Base-by-base conservation (phyloP, 495 filamentous ascomycete genomes). In the Glutinoglossum americanum region DNA sequence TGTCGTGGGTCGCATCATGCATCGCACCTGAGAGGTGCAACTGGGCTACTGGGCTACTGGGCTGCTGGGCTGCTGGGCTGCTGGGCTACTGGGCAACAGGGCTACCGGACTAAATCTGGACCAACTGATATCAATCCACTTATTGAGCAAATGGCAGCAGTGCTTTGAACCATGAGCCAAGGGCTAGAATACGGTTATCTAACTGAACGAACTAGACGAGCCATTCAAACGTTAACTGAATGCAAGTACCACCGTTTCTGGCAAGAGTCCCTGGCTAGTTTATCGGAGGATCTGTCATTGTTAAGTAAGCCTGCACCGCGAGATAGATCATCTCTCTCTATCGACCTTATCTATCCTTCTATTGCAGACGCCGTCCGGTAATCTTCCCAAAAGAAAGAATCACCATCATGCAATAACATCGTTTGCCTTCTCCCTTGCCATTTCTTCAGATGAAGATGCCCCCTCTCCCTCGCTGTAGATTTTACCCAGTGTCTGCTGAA, bases 401-500 rank as follows among this genome's bases (percentile, higher is more conserved):
- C 23, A 30, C 17, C 49, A 53, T 27, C 49, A 15, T 8, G 26
- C 26, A 28, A 51, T 51, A 51, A 9, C 21, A 51, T 26, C 26
- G 47, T 6, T 28, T 19, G 7, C 47, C 21, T 51, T 13, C 47
- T 51, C 26, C 47, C 15, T 51, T 3, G 47, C 49, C 41, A 10
- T 21, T 13, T 30, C 28, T 53, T 53, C 49, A 53, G 25, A 28
- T 32, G 28, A 27, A 28, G 49, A 27, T 13, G 7, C 4, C 49
- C 25, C 28, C 23, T 53, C 30, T 21, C n/a, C 25, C 13, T 7
- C 17, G 23, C 48, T 39, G 32, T 59, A 57, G 21, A 81, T 72
- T 59, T 78, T 77, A 3, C 62, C 69, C 58, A 97, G 62, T 30
- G 85, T 81, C 51, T 62, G 68, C 63, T 70, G 72, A 33, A 94